Evolutionary conservation across 2,329 filamentous ascomycete genomes (phyloP).

Genomic region (Phaeosphaeriaceae sp.): DNA sequence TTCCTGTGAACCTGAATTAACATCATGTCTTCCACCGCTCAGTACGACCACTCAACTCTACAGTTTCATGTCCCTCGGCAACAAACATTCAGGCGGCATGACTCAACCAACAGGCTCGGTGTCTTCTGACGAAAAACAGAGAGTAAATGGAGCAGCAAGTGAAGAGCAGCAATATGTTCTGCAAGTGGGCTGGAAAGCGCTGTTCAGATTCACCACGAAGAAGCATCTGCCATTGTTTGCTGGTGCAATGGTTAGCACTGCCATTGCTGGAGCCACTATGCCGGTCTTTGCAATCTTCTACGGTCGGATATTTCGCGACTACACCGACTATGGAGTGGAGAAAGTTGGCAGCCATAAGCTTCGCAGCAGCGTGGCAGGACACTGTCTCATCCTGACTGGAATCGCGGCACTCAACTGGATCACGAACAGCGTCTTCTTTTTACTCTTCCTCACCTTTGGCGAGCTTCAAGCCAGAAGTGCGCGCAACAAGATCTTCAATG

Average conservation of each 20-base stretch:
- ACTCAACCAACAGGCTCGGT: slow-evolving; percentile 17
- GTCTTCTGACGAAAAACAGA: slow-evolving; percentile 19
- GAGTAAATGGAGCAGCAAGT: slow-evolving; percentile 12
- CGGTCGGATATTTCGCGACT: slow-evolving; percentile 75
- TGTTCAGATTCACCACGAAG: slow-evolving; percentile 77
- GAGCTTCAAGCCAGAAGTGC: slow-evolving; percentile 77
- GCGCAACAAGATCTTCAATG: slow-evolving; percentile 69
- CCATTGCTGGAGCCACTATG: slow-evolving; percentile 67
- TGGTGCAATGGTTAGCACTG: slow-evolving; percentile 63
- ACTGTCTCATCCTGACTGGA: slow-evolving; percentile 67
- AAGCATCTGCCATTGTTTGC: slow-evolving; percentile 64
- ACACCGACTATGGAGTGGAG: slow-evolving; percentile 70
- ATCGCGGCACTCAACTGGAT: slow-evolving; percentile 73
- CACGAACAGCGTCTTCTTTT: slow-evolving; percentile 70
- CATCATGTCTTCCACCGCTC: slow-evolving; percentile 1
- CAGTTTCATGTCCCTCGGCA: neutral
- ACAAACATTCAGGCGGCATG: slow-evolving; percentile 13
- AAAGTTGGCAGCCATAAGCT: slow-evolving; percentile 59
- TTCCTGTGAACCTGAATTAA: slow-evolving; percentile 13
- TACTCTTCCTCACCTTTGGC: slow-evolving; percentile 77
- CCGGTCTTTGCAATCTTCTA: slow-evolving; percentile 74
- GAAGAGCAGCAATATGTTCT: slow-evolving; percentile 30
- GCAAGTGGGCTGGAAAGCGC: slow-evolving; percentile 56
- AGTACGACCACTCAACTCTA: neutral
- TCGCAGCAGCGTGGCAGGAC: slow-evolving; percentile 62